Conservation (phyloP, 768 basidiomycete genomes). For the Rhodotorula graminis region DNA sequence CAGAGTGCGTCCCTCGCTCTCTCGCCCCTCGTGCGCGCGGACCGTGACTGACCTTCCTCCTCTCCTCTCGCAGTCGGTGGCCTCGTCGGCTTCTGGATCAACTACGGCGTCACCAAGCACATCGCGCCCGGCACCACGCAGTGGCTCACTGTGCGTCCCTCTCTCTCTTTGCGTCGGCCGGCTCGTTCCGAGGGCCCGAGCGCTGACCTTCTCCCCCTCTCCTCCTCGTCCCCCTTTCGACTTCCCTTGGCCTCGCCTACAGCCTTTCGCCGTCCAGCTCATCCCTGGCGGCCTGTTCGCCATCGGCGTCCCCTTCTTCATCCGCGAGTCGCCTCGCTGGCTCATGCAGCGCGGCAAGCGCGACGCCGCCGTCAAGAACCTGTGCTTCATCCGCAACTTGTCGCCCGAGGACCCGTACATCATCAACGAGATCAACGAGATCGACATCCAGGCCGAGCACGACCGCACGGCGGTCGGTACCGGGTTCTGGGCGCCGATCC, state of each 20-base stretch:
- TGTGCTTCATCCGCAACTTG: constrained; percentile 45
- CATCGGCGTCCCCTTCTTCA: constrained; percentile 45
- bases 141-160: constrained; percentile 32
- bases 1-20: constrained; percentile 46
- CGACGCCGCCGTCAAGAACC: constrained; percentile 44
- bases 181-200: too few relatives aligned
- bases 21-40: background rate
- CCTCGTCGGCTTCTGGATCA: constrained; percentile 49
- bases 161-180: too few relatives aligned
- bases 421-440: constrained; percentile 29
- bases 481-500: constrained; percentile 37
- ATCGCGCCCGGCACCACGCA: constrained; percentile 49
- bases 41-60: background rate
- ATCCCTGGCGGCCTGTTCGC: constrained; percentile 42
- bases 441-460: constrained; percentile 29
- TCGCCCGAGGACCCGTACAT: constrained; percentile 34
- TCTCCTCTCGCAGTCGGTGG: constrained; percentile 32
- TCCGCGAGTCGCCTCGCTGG: constrained; percentile 47
- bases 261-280: constrained; percentile 42
- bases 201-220: background rate
- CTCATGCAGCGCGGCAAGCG: constrained; percentile 40
- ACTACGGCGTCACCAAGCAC: constrained; percentile 37
- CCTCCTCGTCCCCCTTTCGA: too few relatives aligned
- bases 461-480: constrained; percentile 31
- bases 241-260: too few relatives aligned